Base-by-base conservation (phyloP, 176 grass and related monocot species). In the Alloteropsis semialata region DNA sequence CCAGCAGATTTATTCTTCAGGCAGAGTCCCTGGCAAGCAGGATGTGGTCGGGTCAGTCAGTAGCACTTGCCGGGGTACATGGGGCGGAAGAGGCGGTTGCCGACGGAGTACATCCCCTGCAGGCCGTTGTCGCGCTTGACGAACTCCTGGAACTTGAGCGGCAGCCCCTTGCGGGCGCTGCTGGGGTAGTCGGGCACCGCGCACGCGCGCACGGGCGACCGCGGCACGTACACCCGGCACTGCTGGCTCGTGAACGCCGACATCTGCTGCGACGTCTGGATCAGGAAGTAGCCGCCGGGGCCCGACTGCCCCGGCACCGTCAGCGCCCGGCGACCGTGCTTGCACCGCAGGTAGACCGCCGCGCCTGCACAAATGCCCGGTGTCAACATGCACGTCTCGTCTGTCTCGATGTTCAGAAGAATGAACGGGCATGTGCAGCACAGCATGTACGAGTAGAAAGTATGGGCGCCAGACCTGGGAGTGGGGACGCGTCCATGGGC, bases 71-170 rank as follows among this genome's bases (percentile, higher is more conserved):
- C 39, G 6, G 34, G 36, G 54, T 71, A 10, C 18, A 62, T 86
- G 6, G 93, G 87, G 57, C 76, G 77, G 74, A 95, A 95, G 24
- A 95, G 41, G 28, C 92, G 88, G 86, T 79, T 81, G 55, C 90
- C 90, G 64, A 78, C 82, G 56, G 87, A 88, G 82, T 95, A 95
- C 48, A 90, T 28, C 21, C 76, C 78, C 77, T 87, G 84, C 15
- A 92, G 81, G 22, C 87, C 92, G 36, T 87, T 75, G 53, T 6
- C 66, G 13, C 45, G 69, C 75, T 85, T 92, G 58, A 88, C 68
- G 67, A 92, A 89, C 82, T 80, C 81, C 41, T 90, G 45, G 56
- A 92, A 95, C 82, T 86, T 86, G 74, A 95, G 93, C 45, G 42
- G 66, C 61, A 89, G 34, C 4, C 90, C 90, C 62, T 9, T 33